Evolutionary conservation across 495 filamentous ascomycete species (phyloP).

Genomic region (Glonium stellatum): DNA sequence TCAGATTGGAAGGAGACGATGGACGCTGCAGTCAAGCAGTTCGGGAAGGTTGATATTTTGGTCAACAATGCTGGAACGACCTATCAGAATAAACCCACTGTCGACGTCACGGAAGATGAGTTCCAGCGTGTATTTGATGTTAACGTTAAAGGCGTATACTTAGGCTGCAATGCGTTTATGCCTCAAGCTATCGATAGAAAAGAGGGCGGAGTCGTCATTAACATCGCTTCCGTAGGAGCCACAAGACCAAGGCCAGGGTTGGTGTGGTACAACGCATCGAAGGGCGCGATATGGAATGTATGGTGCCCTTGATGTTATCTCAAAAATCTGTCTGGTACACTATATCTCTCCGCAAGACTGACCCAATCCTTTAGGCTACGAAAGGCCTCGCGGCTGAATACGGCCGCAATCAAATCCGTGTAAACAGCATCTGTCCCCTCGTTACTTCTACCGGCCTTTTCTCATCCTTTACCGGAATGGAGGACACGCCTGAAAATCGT

Average conservation of each 20-base stretch:
- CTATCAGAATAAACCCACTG: conserved; percentile 60
- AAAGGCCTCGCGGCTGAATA: conserved; percentile 65
- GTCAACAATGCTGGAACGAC: conserved; percentile 63
- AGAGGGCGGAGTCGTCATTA: conserved; percentile 56
- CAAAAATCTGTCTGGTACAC: neutral
- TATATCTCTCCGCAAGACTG: neutral
- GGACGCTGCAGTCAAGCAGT: conserved; percentile 20
- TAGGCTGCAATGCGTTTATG: conserved; percentile 47
- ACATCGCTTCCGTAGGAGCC: conserved; percentile 59
- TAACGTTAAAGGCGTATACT: conserved; percentile 58
- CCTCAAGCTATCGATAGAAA: conserved; percentile 50
- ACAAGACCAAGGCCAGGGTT: conserved; percentile 57
- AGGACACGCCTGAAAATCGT: conserved; percentile 61
- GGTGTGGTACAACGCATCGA: conserved; percentile 65
- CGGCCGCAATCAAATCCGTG: conserved; percentile 56
- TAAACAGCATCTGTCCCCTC: conserved; percentile 57
- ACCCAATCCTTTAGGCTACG: conserved; percentile 40
- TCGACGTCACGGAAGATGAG: conserved; percentile 59
- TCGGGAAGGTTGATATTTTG: conserved; percentile 33
- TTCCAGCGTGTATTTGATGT: conserved; percentile 61
- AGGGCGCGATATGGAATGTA: conserved; percentile 60
- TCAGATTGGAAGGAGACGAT: conserved; percentile 29
- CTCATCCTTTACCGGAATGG: conserved; percentile 57
- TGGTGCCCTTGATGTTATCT: conserved; percentile 9
- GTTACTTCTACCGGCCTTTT: conserved; percentile 59